A percentile compares a stretch with the other conserved stretches of the same genome.
These are phyloP conservation scores for Diversispora eburnea DNA, from an alignment of 192 early-diverging fungal species.

Conservation along the genomic window DNA sequence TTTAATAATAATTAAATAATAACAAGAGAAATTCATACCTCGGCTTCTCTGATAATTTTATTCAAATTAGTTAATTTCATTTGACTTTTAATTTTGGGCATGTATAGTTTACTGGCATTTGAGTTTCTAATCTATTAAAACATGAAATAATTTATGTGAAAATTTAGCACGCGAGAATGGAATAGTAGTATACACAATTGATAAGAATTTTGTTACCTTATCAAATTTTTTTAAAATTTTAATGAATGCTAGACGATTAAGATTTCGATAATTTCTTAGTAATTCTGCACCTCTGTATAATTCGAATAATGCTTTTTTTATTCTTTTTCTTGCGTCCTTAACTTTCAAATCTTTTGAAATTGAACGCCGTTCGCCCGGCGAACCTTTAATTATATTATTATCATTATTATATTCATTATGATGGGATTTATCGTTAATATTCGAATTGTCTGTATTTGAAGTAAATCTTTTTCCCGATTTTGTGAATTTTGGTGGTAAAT, in stretches of 20 bases:
- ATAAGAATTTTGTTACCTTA: conserved; percentile 49
- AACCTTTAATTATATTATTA: not conserved
- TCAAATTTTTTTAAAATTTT: conserved; percentile 79
- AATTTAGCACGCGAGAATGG: too few relatives aligned
- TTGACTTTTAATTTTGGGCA: conserved; percentile 52
- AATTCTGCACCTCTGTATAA: conserved; percentile 71
- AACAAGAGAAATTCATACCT: conserved; percentile 29
- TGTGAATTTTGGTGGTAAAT: not conserved
- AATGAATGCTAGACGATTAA: conserved; percentile 65
- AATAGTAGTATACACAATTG: conserved; percentile 4
- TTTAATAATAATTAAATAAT: too few relatives aligned
- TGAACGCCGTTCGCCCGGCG: not conserved
- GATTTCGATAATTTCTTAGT: conserved; percentile 62
- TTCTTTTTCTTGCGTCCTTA: conserved; percentile 45
- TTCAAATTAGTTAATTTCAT: conserved; percentile 52
- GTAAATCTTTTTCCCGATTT: not conserved
- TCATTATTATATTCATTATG: not conserved
- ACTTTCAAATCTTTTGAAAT: not conserved
- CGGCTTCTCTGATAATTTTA: conserved; percentile 58
- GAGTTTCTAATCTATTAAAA: conserved; percentile 37
- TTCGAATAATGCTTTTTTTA: conserved; percentile 70
- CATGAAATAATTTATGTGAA: not conserved
- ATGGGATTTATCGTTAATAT: not conserved
- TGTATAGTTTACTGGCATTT: conserved; percentile 46
- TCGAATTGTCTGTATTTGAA: not conserved